phyloP scores from a whole-genome alignment of 2,329 filamentous ascomycete genomes.

The Diaporthe sp. region DNA sequence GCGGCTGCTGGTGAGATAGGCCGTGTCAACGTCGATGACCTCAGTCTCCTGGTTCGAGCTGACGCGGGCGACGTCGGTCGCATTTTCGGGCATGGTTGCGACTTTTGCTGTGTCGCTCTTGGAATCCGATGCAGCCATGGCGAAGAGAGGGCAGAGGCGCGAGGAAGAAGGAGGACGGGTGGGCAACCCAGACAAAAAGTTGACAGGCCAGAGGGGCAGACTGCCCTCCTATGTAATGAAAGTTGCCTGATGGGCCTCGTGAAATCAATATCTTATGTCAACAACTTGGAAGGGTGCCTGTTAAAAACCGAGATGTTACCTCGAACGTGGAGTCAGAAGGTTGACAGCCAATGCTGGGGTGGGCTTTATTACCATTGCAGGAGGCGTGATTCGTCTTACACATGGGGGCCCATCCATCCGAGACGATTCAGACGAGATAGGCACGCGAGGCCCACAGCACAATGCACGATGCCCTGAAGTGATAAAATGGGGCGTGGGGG shows the following conservation, averaged over 20 bases:
- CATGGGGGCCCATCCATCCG: conserved; percentile 6
- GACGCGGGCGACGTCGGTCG: conserved; percentile 19
- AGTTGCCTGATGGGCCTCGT: not conserved
- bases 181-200: not conserved
- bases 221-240: conserved; percentile 15
- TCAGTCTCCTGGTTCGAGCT: conserved; percentile 37
- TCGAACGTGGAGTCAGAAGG: not conserved
- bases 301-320: conserved; percentile 10
- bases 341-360: conserved; percentile 7
- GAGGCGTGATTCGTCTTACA: conserved; percentile 32
- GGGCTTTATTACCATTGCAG: conserved; percentile 28
- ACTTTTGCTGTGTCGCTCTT: conserved; percentile 28
- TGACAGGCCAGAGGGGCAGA: not conserved
- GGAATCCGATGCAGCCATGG: conserved; percentile 22
- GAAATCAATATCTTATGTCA: not conserved
- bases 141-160: not conserved
- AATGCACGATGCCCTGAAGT: conserved; percentile 6
- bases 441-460: conserved; percentile 7
- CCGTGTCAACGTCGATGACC: conserved; percentile 37
- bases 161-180: not conserved
- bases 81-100: conserved; percentile 28
- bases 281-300: not conserved
- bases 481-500: conserved; percentile 2
- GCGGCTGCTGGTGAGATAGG: conserved; percentile 37
- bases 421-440: conserved; percentile 32